phyloP scores from a whole-genome alignment of 768 basidiomycete species.

The Lactarius hengduanensis region DNA sequence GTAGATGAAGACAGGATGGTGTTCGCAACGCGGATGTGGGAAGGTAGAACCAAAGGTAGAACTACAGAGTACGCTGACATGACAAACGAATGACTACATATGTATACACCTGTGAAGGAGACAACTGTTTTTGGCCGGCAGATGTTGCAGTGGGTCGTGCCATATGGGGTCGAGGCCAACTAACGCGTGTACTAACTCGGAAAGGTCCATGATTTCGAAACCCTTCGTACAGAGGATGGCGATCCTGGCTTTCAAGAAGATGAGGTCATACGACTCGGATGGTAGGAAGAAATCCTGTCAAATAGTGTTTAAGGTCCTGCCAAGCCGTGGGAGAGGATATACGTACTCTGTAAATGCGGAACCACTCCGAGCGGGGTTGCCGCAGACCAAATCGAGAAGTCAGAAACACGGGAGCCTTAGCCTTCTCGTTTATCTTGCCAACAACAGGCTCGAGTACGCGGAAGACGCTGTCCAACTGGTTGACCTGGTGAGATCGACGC shows the following conservation, averaged over 20 bases:
- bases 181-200: too few species aligned
- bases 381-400: constrained; percentile 75
- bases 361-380: constrained; percentile 87
- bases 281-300: constrained; percentile 84
- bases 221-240: constrained; percentile 92
- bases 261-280: constrained; percentile 84
- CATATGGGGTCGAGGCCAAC: too few species aligned
- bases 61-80: too few species aligned
- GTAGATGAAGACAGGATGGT: too few species aligned
- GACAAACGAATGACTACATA: too few species aligned
- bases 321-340: not conserved
- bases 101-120: too few species aligned
- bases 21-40: too few species aligned
- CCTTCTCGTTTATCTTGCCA: constrained; percentile 79
- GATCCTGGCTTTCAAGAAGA: constrained; percentile 92
- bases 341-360: constrained; percentile 77
- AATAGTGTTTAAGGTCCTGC: not conserved
- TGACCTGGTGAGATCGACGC: constrained; percentile 7
- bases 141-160: too few species aligned
- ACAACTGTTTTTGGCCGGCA: too few species aligned
- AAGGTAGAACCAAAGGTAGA: too few species aligned
- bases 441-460: constrained; percentile 96
- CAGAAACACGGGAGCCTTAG: constrained; percentile 66
- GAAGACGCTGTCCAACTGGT: constrained; percentile 84
- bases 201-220: constrained; percentile 96